phyloP scores from a whole-genome alignment of 106 monocot species.

The Platanthera zijinensis region DNA sequence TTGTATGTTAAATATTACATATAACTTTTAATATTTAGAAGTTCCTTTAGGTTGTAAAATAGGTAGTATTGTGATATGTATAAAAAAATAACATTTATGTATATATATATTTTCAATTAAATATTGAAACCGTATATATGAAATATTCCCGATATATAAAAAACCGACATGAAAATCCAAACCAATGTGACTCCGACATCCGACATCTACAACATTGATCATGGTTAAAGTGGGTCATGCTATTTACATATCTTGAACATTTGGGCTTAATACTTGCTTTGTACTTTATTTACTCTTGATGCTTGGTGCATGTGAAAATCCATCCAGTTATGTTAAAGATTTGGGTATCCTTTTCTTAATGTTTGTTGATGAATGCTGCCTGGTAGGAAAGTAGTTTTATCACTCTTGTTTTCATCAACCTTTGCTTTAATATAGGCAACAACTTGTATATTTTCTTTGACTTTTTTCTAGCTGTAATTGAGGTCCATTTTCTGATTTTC shows the following conservation, averaged over 20 bases:
- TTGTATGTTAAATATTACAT: no score
- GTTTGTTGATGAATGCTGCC: background rate
- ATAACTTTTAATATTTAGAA: no score
- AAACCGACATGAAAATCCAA: no score
- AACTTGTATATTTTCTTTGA: background rate
- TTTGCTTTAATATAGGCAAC: background rate
- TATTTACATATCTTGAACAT: background rate
- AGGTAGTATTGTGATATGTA: no score
- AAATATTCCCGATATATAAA: no score
- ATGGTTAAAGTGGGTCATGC: background rate
- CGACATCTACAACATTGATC: background rate
- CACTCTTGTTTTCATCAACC: background rate
- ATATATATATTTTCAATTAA: no score
- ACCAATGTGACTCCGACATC: no score
- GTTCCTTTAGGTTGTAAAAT: no score
- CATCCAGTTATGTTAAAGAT: background rate
- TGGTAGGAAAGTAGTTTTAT: background rate
- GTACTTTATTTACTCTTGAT: background rate
- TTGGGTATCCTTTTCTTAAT: background rate
- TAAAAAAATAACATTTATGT: no score
- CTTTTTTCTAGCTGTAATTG: background rate
- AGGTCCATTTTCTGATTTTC: background rate
- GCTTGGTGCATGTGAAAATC: background rate
- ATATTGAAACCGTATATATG: no score
- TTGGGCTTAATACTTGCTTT: background rate